Percentiles rank a stretch among this genome's conserved stretches.
phyloP scores from a whole-genome alignment of 805 yeast species.

The Zygotorulaspora chibaensis region DNA sequence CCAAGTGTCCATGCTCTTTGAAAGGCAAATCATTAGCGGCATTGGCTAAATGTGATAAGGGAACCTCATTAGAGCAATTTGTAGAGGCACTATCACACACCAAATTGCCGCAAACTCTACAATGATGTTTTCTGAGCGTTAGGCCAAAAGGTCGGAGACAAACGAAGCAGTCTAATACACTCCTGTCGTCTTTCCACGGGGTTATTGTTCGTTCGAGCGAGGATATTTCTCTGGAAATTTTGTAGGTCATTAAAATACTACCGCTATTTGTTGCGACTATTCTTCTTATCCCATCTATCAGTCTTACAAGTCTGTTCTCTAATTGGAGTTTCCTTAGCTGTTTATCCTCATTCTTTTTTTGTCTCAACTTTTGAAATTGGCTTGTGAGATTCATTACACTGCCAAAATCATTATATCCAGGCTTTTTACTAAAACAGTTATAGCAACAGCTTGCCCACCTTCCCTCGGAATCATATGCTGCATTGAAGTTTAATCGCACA shows the following conservation, averaged over 20 bases:
- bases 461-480: slow-evolving; percentile 42
- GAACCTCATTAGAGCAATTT: slow-evolving; percentile 73
- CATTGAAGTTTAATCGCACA: slow-evolving; percentile 46
- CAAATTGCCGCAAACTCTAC: slow-evolving; percentile 79
- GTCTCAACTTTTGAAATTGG: slow-evolving; percentile 42
- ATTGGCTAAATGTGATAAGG: slow-evolving; percentile 35
- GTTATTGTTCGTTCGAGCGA: slow-evolving; percentile 47
- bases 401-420: slow-evolving; percentile 51
- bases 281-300: slow-evolving; percentile 32
- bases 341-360: slow-evolving; percentile 42
- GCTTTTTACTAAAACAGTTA: slow-evolving; percentile 51
- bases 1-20: slow-evolving; percentile 14
- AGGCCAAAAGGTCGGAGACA: slow-evolving; percentile 59
- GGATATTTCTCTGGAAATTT: slow-evolving; percentile 30
- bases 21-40: slow-evolving; percentile 28
- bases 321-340: slow-evolving; percentile 53
- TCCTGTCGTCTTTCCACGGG: slow-evolving; percentile 60
- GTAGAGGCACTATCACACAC: slow-evolving; percentile 65
- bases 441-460: slow-evolving; percentile 71
- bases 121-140: slow-evolving; percentile 75
- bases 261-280: slow-evolving; percentile 26
- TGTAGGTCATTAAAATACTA: slow-evolving; percentile 25
- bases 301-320: slow-evolving; percentile 55
- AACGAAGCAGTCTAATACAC: slow-evolving; percentile 51
- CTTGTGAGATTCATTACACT: slow-evolving; percentile 42